Percentiles rank a stretch among this genome's conserved stretches.
Evolutionary conservation across 2,329 filamentous ascomycete species (phyloP).

Genomic region (Pestalotiopsis sp.): DNA sequence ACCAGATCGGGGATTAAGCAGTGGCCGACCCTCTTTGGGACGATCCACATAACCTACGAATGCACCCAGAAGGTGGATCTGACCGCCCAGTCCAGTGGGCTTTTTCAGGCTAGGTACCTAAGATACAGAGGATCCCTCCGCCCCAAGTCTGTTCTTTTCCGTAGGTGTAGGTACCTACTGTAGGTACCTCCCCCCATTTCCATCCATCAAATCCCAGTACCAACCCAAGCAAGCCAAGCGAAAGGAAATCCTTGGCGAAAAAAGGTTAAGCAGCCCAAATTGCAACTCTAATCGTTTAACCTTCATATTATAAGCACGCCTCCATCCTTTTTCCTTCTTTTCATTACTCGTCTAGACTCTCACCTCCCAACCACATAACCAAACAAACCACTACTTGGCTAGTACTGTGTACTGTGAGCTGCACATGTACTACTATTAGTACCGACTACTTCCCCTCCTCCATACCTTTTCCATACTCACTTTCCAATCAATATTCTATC

Average conservation of each 20-base stretch:
- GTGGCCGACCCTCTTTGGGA: constrained; percentile 23
- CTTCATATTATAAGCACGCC: constrained; percentile 8
- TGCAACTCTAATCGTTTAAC: constrained; percentile 13
- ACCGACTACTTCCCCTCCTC: no score
- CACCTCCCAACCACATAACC: constrained; percentile 13
- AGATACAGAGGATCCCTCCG: no score
- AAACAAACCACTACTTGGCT: constrained; percentile 12
- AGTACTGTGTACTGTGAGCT: no score
- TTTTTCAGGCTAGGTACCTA: no score
- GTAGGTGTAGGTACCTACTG: no score
- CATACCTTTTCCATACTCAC: no score
- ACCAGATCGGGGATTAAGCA: constrained; percentile 17
- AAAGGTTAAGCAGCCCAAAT: constrained; percentile 15
- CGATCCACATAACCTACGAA: constrained; percentile 27
- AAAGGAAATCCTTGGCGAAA: constrained; percentile 20
- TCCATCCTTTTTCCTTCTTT: constrained; percentile 2
- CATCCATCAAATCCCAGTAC: no score
- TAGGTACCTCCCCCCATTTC: no score
- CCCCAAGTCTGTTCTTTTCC: no score
- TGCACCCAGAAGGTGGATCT: constrained; percentile 23
- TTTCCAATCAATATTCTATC: no score
- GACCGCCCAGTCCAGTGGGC: constrained; percentile 6
- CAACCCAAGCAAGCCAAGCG: constrained; percentile 17
- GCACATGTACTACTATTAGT: no score
- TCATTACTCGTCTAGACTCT: constrained; percentile 9